Evolutionary conservation across 192 early-diverging fungal species (phyloP).

Genomic region (Gryganskiella cystojenkinii): DNA sequence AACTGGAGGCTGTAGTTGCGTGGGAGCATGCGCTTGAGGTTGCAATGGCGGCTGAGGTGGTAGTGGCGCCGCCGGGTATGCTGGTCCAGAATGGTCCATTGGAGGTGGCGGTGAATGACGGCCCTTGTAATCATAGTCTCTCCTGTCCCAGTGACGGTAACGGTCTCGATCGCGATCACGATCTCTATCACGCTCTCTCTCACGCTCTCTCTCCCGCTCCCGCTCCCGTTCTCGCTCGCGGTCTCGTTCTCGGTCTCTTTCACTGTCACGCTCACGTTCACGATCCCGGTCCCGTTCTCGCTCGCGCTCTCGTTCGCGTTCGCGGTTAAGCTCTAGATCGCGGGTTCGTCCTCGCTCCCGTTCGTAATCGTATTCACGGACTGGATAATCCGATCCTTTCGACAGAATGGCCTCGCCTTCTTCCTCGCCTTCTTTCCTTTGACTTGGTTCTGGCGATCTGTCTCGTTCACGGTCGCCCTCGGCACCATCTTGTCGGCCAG

Average conservation of each 20-base stretch:
- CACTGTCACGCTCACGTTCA: conserved; percentile 5
- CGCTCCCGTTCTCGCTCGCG: no score
- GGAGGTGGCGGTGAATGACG: no score
- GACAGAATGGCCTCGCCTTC: conserved; percentile 26
- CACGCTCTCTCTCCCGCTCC: conserved; percentile 19
- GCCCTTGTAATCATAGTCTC: no score
- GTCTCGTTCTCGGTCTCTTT: no score
- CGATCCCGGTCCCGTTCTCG: conserved; percentile 18
- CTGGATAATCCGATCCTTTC: conserved; percentile 20
- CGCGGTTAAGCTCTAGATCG: conserved; percentile 12
- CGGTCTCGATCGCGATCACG: background rate
- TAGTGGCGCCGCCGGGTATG: background rate
- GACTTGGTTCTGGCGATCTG: background rate
- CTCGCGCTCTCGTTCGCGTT: conserved; percentile 17
- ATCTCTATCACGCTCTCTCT: conserved; percentile 7
- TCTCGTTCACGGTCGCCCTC: conserved; percentile 29
- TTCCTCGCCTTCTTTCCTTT: conserved; percentile 39
- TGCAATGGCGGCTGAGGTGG: background rate
- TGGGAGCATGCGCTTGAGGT: background rate
- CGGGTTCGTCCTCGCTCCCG: conserved; percentile 17
- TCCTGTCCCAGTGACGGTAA: background rate
- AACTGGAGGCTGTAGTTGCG: background rate
- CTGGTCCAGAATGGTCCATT: background rate
- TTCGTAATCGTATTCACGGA: conserved; percentile 26
- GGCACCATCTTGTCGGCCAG: conserved; percentile 5